Evolutionary conservation across 1,139 yeast species (phyloP).

Genomic region (Suhomyces taliae): DNA sequence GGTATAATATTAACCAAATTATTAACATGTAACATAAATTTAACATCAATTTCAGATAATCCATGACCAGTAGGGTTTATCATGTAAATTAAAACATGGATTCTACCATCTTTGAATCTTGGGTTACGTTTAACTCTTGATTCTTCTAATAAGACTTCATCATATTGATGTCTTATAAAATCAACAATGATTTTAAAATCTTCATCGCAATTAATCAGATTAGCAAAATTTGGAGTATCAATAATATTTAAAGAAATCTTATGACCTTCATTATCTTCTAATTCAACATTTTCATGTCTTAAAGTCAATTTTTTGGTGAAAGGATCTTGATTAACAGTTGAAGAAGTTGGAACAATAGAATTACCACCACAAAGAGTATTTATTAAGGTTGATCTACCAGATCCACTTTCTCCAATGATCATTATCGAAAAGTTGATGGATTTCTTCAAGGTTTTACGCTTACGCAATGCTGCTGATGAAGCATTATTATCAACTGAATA

Average conservation of each 20-base stretch:
- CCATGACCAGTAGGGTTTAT: conserved; percentile 53
- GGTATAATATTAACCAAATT: conserved; percentile 46
- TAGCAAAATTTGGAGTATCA: conserved; percentile 80
- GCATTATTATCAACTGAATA: conserved; percentile 19
- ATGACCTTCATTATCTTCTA: conserved; percentile 53
- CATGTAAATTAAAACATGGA: conserved; percentile 48
- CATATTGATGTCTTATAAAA: conserved; percentile 51
- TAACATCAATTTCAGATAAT: conserved; percentile 42
- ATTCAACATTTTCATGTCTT: conserved; percentile 51
- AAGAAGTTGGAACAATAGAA: conserved; percentile 29
- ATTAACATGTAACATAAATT: conserved; percentile 42
- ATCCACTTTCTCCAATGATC: conserved; percentile 61
- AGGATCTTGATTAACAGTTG: conserved; percentile 45
- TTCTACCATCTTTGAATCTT: conserved; percentile 49
- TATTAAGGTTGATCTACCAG: conserved; percentile 62
- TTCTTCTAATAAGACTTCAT: conserved; percentile 51
- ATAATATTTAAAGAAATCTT: conserved; percentile 48
- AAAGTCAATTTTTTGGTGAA: conserved; percentile 43
- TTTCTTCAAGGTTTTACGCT: conserved; percentile 56
- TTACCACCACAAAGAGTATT: conserved; percentile 83
- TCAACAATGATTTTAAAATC: conserved; percentile 48
- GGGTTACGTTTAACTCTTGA: conserved; percentile 49
- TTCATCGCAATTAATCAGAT: conserved; percentile 50
- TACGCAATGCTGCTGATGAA: conserved; percentile 43
- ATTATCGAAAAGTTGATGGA: conserved; percentile 56